Evolutionary conservation across 164 flowering plant genomes (phyloP), one percentile per base, ranked within the genome.

Genomic region (Aristolochia californica): DNA sequence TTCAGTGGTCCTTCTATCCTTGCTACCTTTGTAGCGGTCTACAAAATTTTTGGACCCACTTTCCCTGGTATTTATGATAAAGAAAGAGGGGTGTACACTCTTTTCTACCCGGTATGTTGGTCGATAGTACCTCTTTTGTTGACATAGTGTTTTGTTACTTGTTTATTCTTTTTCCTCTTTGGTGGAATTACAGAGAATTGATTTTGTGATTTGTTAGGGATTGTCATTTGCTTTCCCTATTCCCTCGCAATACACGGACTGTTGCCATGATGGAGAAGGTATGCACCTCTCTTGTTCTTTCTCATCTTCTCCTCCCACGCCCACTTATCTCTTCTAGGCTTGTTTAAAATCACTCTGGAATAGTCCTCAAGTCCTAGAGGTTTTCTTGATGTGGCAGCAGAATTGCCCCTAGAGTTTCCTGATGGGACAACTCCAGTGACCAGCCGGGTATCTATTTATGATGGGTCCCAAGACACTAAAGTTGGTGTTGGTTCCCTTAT

Each of bases 341-440:
- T 47, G 50, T 47, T 47, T 47, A 20, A 11, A 17, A 5, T 47
- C 5, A 5, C 5, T 47, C 50, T 47, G 18, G 18, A 2, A 47
- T 47, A 34, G 40, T 34, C 10, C 10, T 34, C 40, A 34, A 5
- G 5, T 50, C 23, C 43, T n/a, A 51, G 48, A 18, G 28, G 11
- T 48, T 47, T 58, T 51, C 66, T 72, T 45, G 16, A 53, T 69
- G 56, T 62, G 49, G 70, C 66, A 89, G 99, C 88, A 66, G 99
- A 87, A 58, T 63, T 93, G 68, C 99, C 99, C 3, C 71, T 93
- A 56, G 97, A 87, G 77, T 93, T 93, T 67, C 91, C 99, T 17
- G 99, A 93, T 77, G 99, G 99, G 24, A 93, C 99, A 20, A 93
- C 97, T 17, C 99, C 99, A 49, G 97, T 89, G 27, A 80, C 97